These are phyloP conservation scores for Ophiosphaerella herpotricha DNA, from an alignment of 2,329 filamentous ascomycete genomes.

Conservation along the genomic window DNA sequence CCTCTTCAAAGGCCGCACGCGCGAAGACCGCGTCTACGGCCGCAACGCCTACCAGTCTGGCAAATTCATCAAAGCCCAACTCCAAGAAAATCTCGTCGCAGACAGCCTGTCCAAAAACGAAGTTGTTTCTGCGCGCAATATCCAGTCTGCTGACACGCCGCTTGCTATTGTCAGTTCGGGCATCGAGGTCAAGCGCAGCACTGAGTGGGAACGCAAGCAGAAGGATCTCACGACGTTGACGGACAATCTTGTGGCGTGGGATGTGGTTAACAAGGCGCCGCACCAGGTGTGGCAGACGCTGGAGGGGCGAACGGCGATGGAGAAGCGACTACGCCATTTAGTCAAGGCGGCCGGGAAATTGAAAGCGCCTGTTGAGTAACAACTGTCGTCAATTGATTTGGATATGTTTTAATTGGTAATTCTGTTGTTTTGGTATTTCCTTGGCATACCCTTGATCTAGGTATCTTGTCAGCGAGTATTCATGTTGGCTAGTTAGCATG, in stretches of 20 bases:
- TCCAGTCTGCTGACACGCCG: conserved; percentile 76
- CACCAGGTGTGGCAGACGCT: conserved; percentile 83
- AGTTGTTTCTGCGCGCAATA: conserved; percentile 74
- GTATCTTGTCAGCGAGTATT: too few species aligned
- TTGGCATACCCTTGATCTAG: conserved; percentile 3
- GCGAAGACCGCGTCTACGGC: conserved; percentile 85
- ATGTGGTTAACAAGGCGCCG: conserved; percentile 81
- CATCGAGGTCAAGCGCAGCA: conserved; percentile 66
- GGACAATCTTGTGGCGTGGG: conserved; percentile 78
- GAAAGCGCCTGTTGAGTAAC: conserved; percentile 9
- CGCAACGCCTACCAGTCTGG: conserved; percentile 76
- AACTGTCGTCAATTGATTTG: not conserved
- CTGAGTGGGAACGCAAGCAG: conserved; percentile 82
- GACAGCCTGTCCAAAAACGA: conserved; percentile 83
- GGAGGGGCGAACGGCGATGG: conserved; percentile 74
- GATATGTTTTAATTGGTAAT: not conserved
- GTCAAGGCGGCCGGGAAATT: conserved; percentile 50
- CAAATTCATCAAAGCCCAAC: conserved; percentile 84
- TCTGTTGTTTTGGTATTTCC: not conserved
- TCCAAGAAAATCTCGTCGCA: conserved; percentile 92
- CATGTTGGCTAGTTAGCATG: too few species aligned
- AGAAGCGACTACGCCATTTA: conserved; percentile 75
- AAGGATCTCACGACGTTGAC: conserved; percentile 82
- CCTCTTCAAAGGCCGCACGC: conserved; percentile 77
- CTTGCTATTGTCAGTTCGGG: conserved; percentile 85